Percentiles rank a stretch among this genome's conserved stretches.
These are phyloP conservation scores for Beauveria australis DNA, from an alignment of 2,329 filamentous ascomycete genomes.

Conservation along the genomic window DNA sequence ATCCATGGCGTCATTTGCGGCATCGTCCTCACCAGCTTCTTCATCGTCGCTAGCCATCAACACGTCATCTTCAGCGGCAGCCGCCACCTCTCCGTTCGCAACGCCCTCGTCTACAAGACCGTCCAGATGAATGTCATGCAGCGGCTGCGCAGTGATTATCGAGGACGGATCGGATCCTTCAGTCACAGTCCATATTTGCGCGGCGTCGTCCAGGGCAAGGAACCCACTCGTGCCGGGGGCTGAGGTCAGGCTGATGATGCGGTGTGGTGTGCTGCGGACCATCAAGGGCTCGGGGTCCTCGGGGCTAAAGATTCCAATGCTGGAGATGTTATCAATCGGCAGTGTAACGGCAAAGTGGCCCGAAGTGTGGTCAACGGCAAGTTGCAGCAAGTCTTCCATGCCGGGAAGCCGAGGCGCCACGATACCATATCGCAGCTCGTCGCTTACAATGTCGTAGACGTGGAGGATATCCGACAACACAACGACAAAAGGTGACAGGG, in stretches of 20 bases:
- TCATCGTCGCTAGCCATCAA: constrained; percentile 36
- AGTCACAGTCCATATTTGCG: constrained; percentile 58
- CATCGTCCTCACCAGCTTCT: constrained; percentile 25
- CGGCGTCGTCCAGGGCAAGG: constrained; percentile 65
- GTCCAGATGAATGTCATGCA: constrained; percentile 45
- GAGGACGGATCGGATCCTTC: constrained; percentile 50
- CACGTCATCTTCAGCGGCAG: constrained; percentile 27
- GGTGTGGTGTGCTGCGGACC: constrained; percentile 45
- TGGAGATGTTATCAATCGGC: constrained; percentile 37
- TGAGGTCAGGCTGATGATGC: constrained; percentile 60
- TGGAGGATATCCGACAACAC: constrained; percentile 64
- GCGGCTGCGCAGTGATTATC: constrained; percentile 44
- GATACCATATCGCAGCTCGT: constrained; percentile 62
- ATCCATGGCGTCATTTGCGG: constrained; percentile 34
- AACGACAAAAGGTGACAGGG: constrained; percentile 67
- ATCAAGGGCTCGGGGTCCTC: constrained; percentile 51
- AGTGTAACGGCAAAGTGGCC: constrained; percentile 59
- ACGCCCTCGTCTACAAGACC: constrained; percentile 16
- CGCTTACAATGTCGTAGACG: constrained; percentile 78
- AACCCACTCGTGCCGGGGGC: constrained; percentile 61
- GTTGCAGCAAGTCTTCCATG: constrained; percentile 44
- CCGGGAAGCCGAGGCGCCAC: constrained; percentile 39
- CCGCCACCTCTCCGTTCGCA: constrained; percentile 20
- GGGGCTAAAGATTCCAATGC: constrained; percentile 60
- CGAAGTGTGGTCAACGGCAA: constrained; percentile 62